These are phyloP conservation scores for Pistacia vera DNA, from an alignment of 345 rosid genomes.

Conservation along the genomic window DNA sequence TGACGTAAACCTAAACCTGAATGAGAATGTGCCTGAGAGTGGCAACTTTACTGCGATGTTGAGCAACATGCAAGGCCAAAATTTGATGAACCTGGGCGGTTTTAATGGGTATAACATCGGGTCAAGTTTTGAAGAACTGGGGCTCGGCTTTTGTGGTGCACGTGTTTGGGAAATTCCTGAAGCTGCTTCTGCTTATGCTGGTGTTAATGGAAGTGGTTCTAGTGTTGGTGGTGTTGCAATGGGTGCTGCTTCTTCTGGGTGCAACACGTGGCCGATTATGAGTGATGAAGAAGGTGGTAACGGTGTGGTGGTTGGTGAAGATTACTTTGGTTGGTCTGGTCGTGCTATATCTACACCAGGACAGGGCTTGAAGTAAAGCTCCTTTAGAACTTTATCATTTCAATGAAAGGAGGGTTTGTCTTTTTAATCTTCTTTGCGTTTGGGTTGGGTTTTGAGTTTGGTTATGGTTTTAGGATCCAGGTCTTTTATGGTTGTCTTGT, in stretches of 20 bases:
- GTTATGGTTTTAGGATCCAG: constrained; percentile 4
- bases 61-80: constrained; percentile 24
- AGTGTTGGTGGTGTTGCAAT: constrained; percentile 6
- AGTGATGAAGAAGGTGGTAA: constrained; percentile 28
- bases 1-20: constrained; percentile 34
- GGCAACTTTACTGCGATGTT: constrained; percentile 27
- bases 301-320: constrained; percentile 38
- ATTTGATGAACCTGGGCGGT: constrained; percentile 24
- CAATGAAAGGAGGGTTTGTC: background rate
- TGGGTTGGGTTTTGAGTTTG: background rate
- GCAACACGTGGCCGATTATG: constrained; percentile 42
- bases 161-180: constrained; percentile 45
- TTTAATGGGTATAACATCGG: constrained; percentile 28
- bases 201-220: constrained; percentile 11
- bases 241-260: constrained; percentile 21
- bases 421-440: background rate
- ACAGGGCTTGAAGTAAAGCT: constrained; percentile 43
- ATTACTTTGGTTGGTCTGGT: constrained; percentile 54
- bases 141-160: constrained; percentile 35
- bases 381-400: background rate
- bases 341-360: constrained; percentile 54
- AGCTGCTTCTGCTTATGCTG: constrained; percentile 27
- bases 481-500: background rate
- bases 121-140: constrained; percentile 39
- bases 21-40: constrained; percentile 14